A percentile compares a stretch with the other conserved stretches of the same genome.
Conservation (phyloP, 306 rosid species). For the Potentilla sterilis region DNA sequence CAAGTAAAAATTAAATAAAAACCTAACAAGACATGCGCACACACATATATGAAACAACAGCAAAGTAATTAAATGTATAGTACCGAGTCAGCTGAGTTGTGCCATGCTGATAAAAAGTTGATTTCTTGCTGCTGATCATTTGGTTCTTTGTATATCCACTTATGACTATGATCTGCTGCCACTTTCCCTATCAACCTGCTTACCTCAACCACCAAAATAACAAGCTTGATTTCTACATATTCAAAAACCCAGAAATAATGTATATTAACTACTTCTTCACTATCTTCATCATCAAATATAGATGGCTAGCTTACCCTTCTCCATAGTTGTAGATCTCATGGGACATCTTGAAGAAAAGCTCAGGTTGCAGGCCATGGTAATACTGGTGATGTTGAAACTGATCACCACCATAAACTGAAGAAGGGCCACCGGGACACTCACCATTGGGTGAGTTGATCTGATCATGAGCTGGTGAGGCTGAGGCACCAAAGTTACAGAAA, state of each 20-base stretch:
- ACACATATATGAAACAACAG: slow-evolving; percentile 12
- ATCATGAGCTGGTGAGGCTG: slow-evolving; percentile 48
- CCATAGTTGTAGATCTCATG: slow-evolving; percentile 99
- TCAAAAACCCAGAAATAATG: background rate
- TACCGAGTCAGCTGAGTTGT: slow-evolving; percentile 86
- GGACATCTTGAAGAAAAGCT: slow-evolving; percentile 99
- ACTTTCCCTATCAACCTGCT: slow-evolving; percentile 95
- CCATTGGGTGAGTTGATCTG: slow-evolving; percentile 43
- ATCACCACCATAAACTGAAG: slow-evolving; percentile 60
- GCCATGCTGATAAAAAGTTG: slow-evolving; percentile 92
- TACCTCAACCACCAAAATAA: slow-evolving; percentile 13
- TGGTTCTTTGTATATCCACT: slow-evolving; percentile 93
- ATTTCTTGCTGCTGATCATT: slow-evolving; percentile 86
- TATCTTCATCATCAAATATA: background rate
- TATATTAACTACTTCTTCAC: background rate
- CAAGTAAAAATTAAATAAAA: slow-evolving; percentile 7
- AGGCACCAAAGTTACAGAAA: slow-evolving; percentile 88
- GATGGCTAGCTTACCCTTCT: slow-evolving; percentile 62
- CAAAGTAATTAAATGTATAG: background rate
- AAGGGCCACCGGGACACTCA: slow-evolving; percentile 41
- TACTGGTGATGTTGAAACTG: slow-evolving; percentile 61
- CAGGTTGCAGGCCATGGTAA: slow-evolving; percentile 70
- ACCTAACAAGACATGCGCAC: slow-evolving; percentile 3
- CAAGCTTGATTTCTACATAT: background rate
- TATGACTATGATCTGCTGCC: slow-evolving; percentile 94